Base-by-base conservation (phyloP, 1,284 basidiomycete species). In the Trametes pubescens region DNA sequence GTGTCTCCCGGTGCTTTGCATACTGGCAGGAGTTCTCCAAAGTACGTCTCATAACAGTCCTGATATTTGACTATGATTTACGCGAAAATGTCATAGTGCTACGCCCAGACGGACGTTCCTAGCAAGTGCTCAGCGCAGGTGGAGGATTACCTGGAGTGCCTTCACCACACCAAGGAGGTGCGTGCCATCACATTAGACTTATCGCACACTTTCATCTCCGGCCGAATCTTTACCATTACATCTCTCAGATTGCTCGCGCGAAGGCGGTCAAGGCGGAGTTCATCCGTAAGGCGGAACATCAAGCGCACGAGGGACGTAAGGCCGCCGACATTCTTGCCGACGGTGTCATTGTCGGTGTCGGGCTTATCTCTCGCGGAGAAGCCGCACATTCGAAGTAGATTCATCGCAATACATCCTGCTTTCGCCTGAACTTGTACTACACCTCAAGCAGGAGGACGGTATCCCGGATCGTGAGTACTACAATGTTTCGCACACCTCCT, bases 1-100 rank as follows among this genome's bases (percentile, higher is more conserved):
- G 94, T 73, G 89, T 90, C 73, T 91, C 94, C 70, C 87, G 94
- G 73, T 98, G 96, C 81, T 96, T 96, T 78, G 84, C 87, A 7
- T 94, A 92, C 80, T 98, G 96, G 95, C 94, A 96, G 74, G 93
- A 94, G 75, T 94, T 95, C 79, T 85, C 89, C 68, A 94, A 92
- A 76, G 92, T 91, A 66, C 61, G 78, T 62, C 7, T n/a, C 11
- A 1, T 4, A 34, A 9, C 10, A 6, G 22, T 26, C 24, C 65
- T 56, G 44, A 16, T 18, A 44, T 37, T 9, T 38, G n/a, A 35
- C 49, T 51, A 66, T 4, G 63, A 62, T 16, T 13, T 62, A 10
- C 24, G n/a, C n/a, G 1, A 14, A 14, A 4, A 1, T 34, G 14
- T 40, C 37, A 48, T 66, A 98, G 91, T 98, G 96, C 81, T 98